Conservation (phyloP, 768 basidiomycete genomes). For the Suillus discolor region DNA sequence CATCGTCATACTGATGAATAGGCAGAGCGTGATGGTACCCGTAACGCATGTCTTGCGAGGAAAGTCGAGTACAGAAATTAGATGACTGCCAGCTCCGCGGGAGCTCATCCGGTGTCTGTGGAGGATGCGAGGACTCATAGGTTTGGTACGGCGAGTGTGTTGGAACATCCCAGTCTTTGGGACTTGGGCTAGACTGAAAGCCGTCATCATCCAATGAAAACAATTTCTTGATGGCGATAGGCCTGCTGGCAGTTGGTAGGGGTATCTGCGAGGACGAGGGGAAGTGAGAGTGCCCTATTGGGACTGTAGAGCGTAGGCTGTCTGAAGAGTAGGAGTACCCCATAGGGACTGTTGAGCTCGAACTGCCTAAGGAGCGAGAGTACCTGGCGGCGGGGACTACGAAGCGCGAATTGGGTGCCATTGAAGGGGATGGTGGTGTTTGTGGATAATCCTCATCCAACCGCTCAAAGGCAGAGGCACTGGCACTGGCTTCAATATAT, state of each 20-base stretch:
- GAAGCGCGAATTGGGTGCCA: slow-evolving; percentile 18
- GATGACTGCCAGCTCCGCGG: slow-evolving; percentile 32
- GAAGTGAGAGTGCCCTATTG: slow-evolving; percentile 24
- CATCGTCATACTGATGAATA: slow-evolving; percentile 26
- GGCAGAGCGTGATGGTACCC: slow-evolving; percentile 11
- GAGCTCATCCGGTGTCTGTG: slow-evolving; percentile 31
- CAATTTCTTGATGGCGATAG: slow-evolving; percentile 32
- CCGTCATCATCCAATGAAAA: slow-evolving; percentile 27
- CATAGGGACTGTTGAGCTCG: slow-evolving; percentile 13
- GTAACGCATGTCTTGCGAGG: slow-evolving; percentile 33
- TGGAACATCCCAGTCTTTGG: slow-evolving; percentile 22
- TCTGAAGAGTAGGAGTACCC: slow-evolving; percentile 19
- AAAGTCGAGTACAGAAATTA: slow-evolving; percentile 26
- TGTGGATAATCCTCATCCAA: slow-evolving; percentile 18
- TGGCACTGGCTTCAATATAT: slow-evolving; percentile 26
- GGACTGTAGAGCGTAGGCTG: not conserved
- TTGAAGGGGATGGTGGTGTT: not conserved
- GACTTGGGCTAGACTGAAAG: slow-evolving; percentile 24
- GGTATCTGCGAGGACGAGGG: slow-evolving; percentile 22
- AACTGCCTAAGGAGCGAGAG: slow-evolving; percentile 6
- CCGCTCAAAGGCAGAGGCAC: slow-evolving; percentile 9
- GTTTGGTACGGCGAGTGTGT: slow-evolving; percentile 28
- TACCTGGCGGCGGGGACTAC: slow-evolving; percentile 6
- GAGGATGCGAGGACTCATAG: slow-evolving; percentile 29
- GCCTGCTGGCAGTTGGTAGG: slow-evolving; percentile 31